A percentile compares a stretch with the other conserved stretches of the same genome.
Conservation (phyloP, 805 yeast genomes). For the Kodamaea lidongshanica region DNA sequence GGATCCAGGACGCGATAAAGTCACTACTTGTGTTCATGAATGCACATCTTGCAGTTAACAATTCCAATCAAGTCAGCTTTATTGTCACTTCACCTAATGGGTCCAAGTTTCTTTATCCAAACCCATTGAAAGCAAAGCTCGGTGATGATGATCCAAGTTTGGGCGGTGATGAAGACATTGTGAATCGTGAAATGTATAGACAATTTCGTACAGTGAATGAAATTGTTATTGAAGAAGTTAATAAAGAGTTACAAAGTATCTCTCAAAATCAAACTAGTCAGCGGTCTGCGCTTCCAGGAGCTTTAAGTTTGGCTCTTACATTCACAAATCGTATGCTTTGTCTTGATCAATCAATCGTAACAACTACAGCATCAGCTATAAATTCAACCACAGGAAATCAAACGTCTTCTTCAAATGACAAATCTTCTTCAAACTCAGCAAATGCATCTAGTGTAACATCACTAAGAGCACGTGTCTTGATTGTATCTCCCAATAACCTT, state of each 20-base stretch:
- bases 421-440: constrained; percentile 10
- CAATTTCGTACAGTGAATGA: constrained; percentile 80
- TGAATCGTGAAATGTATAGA: constrained; percentile 68
- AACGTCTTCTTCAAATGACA: constrained; percentile 10
- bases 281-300: constrained; percentile 52
- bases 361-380: constrained; percentile 40
- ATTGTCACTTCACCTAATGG: constrained; percentile 70
- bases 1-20: constrained; percentile 54
- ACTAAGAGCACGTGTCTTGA: constrained; percentile 33
- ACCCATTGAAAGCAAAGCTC: constrained; percentile 15
- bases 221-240: constrained; percentile 54
- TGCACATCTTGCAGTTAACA: constrained; percentile 81
- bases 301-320: constrained; percentile 74
- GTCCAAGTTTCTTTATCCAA: constrained; percentile 67
- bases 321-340: constrained; percentile 65
- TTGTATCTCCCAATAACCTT: constrained; percentile 71
- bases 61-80: constrained; percentile 77
- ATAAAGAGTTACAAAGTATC: constrained; percentile 31
- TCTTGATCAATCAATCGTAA: constrained; percentile 40
- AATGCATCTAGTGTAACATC: constrained; percentile 18
- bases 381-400: constrained; percentile 22
- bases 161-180: constrained; percentile 15
- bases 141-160: constrained; percentile 7
- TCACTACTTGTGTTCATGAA: constrained; percentile 72
- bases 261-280: neutral